A percentile compares a stretch with the other conserved stretches of the same genome.
phyloP scores from a whole-genome alignment of 495 filamentous ascomycete genomes.

The Apiosordaria backusii region DNA sequence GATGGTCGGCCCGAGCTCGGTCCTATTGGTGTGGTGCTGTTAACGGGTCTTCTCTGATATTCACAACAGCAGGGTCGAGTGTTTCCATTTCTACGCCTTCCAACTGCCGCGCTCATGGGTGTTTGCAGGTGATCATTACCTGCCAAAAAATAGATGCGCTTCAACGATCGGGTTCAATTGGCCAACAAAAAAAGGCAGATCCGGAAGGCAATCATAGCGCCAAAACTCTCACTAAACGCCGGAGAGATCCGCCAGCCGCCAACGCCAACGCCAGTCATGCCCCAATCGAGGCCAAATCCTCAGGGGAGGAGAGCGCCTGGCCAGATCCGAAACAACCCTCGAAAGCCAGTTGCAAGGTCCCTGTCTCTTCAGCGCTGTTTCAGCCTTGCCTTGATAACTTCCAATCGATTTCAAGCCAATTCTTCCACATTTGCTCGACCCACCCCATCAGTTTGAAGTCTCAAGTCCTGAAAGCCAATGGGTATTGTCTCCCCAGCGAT shows the following conservation, averaged over 20 bases:
- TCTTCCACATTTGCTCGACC: background rate
- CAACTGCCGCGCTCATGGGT: background rate
- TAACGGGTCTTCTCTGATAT: background rate
- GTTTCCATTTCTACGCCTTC: background rate
- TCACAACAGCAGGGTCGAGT: background rate
- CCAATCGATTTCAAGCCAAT: background rate
- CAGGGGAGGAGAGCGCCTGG: background rate
- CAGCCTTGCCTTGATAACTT: background rate
- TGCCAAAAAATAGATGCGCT: background rate
- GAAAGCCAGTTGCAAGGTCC: background rate
- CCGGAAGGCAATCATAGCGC: background rate
- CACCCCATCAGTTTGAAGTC: background rate
- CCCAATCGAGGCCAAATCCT: constrained; percentile 7
- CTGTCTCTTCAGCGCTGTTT: background rate
- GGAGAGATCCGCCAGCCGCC: constrained; percentile 13
- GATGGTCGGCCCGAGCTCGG: background rate
- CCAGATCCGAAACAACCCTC: constrained; percentile 9
- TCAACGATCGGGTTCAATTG: background rate
- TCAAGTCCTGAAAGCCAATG: background rate
- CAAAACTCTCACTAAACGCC: constrained; percentile 8
- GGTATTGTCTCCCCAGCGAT: background rate
- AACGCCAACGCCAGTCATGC: background rate
- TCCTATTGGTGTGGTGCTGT: background rate
- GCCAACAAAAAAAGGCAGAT: background rate
- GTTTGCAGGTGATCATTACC: background rate